These are phyloP conservation scores for Dothistroma pini DNA, from an alignment of 2,329 filamentous ascomycete species.

Conservation along the genomic window DNA sequence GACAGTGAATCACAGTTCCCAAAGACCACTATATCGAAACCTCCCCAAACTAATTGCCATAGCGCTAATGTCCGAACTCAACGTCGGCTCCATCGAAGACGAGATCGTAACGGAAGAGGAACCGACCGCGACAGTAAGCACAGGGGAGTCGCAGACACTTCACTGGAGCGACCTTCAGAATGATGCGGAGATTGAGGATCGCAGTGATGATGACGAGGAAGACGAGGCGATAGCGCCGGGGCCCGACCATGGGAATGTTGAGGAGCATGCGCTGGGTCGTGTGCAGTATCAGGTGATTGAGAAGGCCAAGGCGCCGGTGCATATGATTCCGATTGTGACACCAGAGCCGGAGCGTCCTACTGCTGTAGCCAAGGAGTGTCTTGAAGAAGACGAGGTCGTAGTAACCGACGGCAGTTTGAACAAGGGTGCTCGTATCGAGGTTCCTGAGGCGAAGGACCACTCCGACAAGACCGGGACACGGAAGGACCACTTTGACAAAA, in stretches of 20 bases:
- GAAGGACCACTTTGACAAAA: too few relatives aligned
- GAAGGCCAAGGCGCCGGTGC: neutral
- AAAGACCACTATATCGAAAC: too few relatives aligned
- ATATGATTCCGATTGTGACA: neutral
- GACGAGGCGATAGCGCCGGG: neutral
- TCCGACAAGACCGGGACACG: too few relatives aligned
- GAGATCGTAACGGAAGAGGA: neutral
- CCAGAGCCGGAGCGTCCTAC: neutral
- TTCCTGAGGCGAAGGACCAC: too few relatives aligned
- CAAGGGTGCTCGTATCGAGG: too few relatives aligned
- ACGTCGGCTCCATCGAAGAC: neutral
- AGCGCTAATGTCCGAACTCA: neutral
- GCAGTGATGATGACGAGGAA: neutral
- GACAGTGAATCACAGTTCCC: neutral
- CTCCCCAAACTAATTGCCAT: neutral
- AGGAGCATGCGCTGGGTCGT: neutral
- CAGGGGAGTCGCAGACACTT: neutral
- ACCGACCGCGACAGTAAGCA: neutral
- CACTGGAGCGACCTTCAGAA: neutral
- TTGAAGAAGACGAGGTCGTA: neutral
- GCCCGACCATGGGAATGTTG: neutral
- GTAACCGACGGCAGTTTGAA: too few relatives aligned
- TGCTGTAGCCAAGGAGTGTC: neutral
- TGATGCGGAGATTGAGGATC: neutral
- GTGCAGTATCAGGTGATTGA: neutral